phyloP scores from a whole-genome alignment of 768 basidiomycete genomes.

The Tulasnella calospora region DNA sequence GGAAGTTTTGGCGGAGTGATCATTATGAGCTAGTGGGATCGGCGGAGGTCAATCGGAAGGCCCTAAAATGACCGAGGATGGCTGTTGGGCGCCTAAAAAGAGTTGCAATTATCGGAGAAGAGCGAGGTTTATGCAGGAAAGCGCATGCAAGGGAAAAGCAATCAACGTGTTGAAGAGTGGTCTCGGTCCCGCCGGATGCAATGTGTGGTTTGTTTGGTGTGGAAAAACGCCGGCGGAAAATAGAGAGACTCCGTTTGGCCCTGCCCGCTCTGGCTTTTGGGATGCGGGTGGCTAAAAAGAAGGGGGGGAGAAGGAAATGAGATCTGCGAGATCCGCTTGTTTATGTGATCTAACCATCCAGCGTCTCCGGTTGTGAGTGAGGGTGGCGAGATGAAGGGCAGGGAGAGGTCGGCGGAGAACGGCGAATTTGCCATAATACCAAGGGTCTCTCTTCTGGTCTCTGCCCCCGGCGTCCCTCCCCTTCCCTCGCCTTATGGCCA shows the following conservation, averaged over 20 bases:
- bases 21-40: not conserved
- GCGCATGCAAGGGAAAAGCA: not conserved
- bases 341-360: not conserved
- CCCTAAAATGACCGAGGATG: not conserved
- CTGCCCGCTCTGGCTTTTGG: not conserved
- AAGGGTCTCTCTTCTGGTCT: not conserved
- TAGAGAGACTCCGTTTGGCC: not conserved
- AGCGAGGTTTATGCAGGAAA: not conserved
- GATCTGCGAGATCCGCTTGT: not conserved
- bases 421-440: not conserved
- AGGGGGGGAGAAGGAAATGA: not conserved
- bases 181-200: not conserved
- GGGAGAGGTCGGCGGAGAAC: conserved; percentile 2
- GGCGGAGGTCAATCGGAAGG: not conserved
- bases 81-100: not conserved
- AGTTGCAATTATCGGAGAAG: not conserved
- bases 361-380: not conserved
- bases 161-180: not conserved
- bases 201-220: not conserved
- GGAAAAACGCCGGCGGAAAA: not conserved
- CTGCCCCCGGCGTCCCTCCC: not conserved
- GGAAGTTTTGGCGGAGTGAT: not conserved
- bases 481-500: not conserved
- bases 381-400: not conserved
- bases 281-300: not conserved